Conservation (phyloP, 768 basidiomycete genomes). For the Lactifluus pinguis region DNA sequence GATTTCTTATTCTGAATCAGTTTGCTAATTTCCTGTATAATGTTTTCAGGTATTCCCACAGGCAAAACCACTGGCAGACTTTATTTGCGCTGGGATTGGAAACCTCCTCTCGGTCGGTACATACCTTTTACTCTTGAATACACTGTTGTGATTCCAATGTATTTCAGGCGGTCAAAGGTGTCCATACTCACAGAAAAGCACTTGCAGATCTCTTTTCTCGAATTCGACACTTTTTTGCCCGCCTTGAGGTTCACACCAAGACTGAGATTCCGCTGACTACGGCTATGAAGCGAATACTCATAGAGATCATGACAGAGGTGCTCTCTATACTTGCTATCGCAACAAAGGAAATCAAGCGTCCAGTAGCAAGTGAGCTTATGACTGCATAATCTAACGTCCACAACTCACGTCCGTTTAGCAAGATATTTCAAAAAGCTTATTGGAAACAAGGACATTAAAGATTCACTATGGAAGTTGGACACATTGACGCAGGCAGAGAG, state of each 20-base stretch:
- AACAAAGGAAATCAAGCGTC: no score
- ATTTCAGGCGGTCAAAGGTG: background rate
- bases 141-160: background rate
- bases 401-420: background rate
- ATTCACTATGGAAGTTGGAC: background rate
- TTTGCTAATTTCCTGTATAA: background rate
- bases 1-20: no score
- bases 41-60: background rate
- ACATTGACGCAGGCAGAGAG: background rate
- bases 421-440: background rate
- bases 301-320: background rate
- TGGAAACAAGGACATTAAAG: background rate
- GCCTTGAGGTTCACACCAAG: background rate
- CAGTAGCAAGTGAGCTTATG: no score
- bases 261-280: background rate
- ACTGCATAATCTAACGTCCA: no score
- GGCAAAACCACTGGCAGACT: background rate
- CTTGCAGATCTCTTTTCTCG: background rate
- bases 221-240: background rate
- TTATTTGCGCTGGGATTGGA: background rate
- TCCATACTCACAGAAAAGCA: background rate
- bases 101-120: background rate
- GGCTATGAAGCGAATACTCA: background rate
- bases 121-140: background rate
- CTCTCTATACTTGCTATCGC: no score